Evolutionary conservation across 345 rosid species (phyloP).

Genomic region (Lagerstroemia speciosa): DNA sequence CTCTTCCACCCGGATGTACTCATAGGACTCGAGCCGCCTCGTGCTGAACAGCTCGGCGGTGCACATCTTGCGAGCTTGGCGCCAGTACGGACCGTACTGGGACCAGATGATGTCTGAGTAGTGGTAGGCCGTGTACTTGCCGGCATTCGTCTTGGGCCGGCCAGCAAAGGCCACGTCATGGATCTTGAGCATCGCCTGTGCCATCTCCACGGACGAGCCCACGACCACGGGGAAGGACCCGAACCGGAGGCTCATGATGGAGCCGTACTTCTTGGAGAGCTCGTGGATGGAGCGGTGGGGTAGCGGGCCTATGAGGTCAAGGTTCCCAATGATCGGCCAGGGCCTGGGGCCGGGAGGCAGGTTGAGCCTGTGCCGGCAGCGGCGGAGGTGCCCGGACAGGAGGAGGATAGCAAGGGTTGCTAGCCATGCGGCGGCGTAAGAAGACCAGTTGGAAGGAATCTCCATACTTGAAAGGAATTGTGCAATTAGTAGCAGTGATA

Average conservation of each 20-base stretch:
- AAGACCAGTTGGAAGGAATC: constrained; percentile 13
- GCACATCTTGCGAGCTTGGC: constrained; percentile 34
- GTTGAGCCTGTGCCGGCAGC: constrained; percentile 29
- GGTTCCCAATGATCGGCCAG: constrained; percentile 68
- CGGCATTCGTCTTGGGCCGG: constrained; percentile 47
- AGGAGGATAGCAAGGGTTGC: constrained; percentile 29
- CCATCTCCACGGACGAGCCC: constrained; percentile 49
- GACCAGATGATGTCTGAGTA: constrained; percentile 58
- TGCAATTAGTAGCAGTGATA: too few species aligned
- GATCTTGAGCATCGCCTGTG: constrained; percentile 40
- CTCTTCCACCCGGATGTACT: constrained; percentile 52
- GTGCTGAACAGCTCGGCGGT: constrained; percentile 49
- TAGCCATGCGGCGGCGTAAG: constrained; percentile 19
- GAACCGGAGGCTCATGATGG: constrained; percentile 47
- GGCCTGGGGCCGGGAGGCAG: constrained; percentile 54
- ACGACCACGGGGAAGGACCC: constrained; percentile 46
- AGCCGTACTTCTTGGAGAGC: constrained; percentile 49
- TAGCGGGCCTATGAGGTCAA: constrained; percentile 49
- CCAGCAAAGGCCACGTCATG: constrained; percentile 34
- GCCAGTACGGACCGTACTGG: constrained; percentile 36
- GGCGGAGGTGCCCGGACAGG: constrained; percentile 26
- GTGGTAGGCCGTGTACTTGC: constrained; percentile 57
- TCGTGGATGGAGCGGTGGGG: constrained; percentile 55
- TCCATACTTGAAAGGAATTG: background rate
- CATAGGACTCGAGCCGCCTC: constrained; percentile 48